Conservation (phyloP, 1,139 yeast species). For the Citeromyces hawaiiensis region DNA sequence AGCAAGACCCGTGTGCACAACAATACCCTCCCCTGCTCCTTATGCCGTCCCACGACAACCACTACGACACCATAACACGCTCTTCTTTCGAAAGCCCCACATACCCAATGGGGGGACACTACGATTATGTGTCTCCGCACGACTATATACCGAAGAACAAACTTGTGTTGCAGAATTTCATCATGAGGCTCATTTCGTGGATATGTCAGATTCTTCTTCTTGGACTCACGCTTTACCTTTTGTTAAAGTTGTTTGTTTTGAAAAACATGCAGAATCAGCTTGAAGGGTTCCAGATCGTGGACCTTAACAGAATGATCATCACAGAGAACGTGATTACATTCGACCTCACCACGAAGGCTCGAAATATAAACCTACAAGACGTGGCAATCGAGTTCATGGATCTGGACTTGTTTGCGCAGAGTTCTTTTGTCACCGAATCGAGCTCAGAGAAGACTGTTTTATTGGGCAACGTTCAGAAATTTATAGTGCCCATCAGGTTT, state of each 20-base stretch:
- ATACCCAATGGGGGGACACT: neutral
- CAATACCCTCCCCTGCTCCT: neutral
- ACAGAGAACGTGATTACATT: conserved; percentile 75
- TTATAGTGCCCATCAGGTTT: conserved; percentile 65
- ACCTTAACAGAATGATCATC: conserved; percentile 60
- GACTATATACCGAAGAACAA: conserved; percentile 14
- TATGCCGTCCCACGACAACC: conserved; percentile 3
- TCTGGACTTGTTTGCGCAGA: conserved; percentile 59
- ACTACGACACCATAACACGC: conserved; percentile 5
- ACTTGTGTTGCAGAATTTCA: conserved; percentile 8
- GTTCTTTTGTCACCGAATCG: conserved; percentile 11
- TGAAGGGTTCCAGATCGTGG: conserved; percentile 42
- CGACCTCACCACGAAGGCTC: conserved; percentile 61
- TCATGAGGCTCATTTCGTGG: conserved; percentile 8
- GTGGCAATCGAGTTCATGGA: conserved; percentile 55
- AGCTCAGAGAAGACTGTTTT: conserved; percentile 36
- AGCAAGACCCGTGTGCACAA: neutral
- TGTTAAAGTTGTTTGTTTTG: conserved; percentile 11
- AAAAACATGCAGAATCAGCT: conserved; percentile 20
- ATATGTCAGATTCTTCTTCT: conserved; percentile 8
- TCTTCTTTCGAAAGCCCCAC: conserved; percentile 6
- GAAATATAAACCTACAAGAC: conserved; percentile 73
- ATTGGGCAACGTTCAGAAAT: conserved; percentile 50
- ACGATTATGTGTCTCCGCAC: conserved; percentile 15
- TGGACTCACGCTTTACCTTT: conserved; percentile 5